phyloP scores from a whole-genome alignment of 2,329 filamentous ascomycete species.

The Colletotrichum sp. region DNA sequence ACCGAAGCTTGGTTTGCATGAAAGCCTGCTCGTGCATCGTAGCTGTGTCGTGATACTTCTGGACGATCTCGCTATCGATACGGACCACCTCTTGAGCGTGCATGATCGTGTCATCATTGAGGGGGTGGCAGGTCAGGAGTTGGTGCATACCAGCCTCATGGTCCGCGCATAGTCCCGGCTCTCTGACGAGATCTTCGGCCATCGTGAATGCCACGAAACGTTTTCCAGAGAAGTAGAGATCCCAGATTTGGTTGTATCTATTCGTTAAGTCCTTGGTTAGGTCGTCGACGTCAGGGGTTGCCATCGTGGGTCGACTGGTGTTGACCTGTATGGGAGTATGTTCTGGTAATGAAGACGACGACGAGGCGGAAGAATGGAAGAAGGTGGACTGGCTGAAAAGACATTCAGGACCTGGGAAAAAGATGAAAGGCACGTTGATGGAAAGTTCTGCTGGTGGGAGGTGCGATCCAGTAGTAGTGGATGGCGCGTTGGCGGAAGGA shows the following conservation, averaged over 20 bases:
- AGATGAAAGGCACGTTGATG: background rate
- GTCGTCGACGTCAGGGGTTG: background rate
- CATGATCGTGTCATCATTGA: background rate
- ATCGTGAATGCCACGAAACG: background rate
- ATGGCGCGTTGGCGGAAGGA: background rate
- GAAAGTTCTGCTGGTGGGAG: background rate
- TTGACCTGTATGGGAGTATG: background rate
- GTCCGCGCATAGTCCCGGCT: background rate
- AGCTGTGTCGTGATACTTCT: background rate
- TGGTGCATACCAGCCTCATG: background rate
- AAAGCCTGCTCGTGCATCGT: background rate
- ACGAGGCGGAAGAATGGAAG: background rate
- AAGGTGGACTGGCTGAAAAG: background rate
- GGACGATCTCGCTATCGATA: background rate
- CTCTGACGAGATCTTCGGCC: background rate
- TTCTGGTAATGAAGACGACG: background rate
- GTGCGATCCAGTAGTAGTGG: background rate
- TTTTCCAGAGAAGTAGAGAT: background rate
- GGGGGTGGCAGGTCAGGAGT: background rate
- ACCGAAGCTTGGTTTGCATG: background rate
- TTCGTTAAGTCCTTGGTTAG: background rate
- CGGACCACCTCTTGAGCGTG: background rate
- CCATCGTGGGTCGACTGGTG: background rate
- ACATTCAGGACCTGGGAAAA: background rate
- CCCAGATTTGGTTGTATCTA: background rate